Conservation (phyloP, 225 moss, liverwort and hornwort genomes). For the Climacium dendroides region DNA sequence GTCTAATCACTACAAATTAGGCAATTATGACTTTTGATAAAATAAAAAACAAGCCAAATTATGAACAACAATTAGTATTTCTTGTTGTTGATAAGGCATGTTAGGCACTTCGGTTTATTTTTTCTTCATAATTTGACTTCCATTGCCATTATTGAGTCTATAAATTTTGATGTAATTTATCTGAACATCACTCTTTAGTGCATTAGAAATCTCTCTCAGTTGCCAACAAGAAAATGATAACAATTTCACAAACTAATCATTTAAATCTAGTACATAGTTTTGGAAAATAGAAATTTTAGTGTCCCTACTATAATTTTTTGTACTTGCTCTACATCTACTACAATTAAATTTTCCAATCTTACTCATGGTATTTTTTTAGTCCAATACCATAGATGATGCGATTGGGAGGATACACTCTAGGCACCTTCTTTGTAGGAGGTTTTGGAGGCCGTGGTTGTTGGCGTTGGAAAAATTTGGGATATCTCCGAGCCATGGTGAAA, state of each 20-base stretch:
- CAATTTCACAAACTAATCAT: neutral
- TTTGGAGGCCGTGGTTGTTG: neutral
- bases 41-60: neutral
- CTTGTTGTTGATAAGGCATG: rapidly evolving
- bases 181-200: too few species aligned
- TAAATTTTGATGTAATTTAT: neutral
- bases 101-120: too few species aligned
- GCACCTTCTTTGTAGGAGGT: neutral
- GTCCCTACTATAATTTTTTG: neutral
- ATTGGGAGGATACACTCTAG: neutral
- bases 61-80: neutral
- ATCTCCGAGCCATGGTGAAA: neutral
- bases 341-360: neutral
- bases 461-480: neutral
- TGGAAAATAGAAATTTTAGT: too few species aligned
- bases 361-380: neutral
- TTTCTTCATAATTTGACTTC: neutral
- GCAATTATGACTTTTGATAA: neutral
- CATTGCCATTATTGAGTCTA: neutral
- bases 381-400: neutral
- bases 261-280: neutral
- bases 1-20: neutral
- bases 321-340: neutral
- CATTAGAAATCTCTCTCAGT: neutral
- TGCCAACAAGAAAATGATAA: neutral